Evolutionary conservation across 495 filamentous ascomycete species (phyloP).

Genomic region (Apodospora peruviana): DNA sequence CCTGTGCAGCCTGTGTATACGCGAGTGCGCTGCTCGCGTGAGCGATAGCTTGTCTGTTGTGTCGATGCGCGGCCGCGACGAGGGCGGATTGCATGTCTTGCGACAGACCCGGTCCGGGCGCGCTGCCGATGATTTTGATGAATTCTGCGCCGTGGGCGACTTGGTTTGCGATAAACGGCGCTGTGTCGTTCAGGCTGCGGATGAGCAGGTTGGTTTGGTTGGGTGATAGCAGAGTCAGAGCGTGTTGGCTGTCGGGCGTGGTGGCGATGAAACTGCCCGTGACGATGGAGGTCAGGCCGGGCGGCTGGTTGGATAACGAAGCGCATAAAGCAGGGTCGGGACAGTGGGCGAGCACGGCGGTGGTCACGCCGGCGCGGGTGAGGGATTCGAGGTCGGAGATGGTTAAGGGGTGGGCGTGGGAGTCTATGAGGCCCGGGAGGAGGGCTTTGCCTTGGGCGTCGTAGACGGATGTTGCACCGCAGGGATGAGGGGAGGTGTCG

Average conservation of each 20-base stretch:
- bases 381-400: slow-evolving; percentile 18
- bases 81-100: slow-evolving; percentile 23
- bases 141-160: slow-evolving; percentile 34
- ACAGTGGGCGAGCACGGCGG: slow-evolving; percentile 30
- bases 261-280: slow-evolving; percentile 22
- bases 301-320: slow-evolving; percentile 14
- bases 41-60: slow-evolving; percentile 20
- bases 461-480: too few species aligned
- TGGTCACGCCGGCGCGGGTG: slow-evolving; percentile 32
- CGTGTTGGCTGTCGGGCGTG: slow-evolving; percentile 13
- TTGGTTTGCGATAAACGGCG: slow-evolving; percentile 25
- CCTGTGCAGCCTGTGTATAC: slow-evolving; percentile 20
- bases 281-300: slow-evolving; percentile 20
- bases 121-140: slow-evolving; percentile 35
- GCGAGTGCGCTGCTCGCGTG: slow-evolving; percentile 20
- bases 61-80: slow-evolving; percentile 17
- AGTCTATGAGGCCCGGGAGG: slow-evolving; percentile 34
- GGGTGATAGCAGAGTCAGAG: slow-evolving; percentile 15
- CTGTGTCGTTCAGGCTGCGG: slow-evolving; percentile 19
- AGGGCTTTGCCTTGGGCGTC: slow-evolving; percentile 26
- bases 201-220: slow-evolving; percentile 14
- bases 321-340: slow-evolving; percentile 20
- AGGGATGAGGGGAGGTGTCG: too few species aligned
- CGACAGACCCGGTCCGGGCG: slow-evolving; percentile 21
- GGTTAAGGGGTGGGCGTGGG: slow-evolving; percentile 20